Percentiles rank a stretch among this genome's conserved stretches.
phyloP scores from a whole-genome alignment of 2,329 filamentous ascomycete species.

The Aquanectria penicillioides region DNA sequence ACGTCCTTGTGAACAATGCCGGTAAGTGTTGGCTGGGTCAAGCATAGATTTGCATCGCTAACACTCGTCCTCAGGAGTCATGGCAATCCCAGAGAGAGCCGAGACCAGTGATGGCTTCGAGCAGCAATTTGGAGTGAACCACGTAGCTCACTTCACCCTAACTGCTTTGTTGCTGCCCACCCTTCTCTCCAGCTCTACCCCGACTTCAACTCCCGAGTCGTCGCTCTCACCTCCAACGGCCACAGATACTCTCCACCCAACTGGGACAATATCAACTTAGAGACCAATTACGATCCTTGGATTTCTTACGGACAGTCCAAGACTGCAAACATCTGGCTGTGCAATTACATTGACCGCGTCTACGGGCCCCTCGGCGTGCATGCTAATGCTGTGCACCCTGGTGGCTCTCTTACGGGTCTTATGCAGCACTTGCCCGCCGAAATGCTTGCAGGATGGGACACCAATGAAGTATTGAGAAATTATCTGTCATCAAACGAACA shows the following conservation, averaged over 20 bases:
- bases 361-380: conserved; percentile 54
- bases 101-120: conserved; percentile 58
- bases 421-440: neutral
- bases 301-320: conserved; percentile 57
- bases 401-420: conserved; percentile 45
- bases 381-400: conserved; percentile 55
- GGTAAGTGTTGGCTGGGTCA: conserved; percentile 33
- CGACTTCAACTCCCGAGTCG: conserved; percentile 55
- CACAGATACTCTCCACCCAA: conserved; percentile 50
- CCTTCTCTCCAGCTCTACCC: conserved; percentile 51
- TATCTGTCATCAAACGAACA: too few relatives aligned
- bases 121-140: conserved; percentile 60
- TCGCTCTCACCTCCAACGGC: conserved; percentile 54
- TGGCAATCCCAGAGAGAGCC: conserved; percentile 46
- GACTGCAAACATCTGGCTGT: conserved; percentile 58
- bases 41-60: neutral
- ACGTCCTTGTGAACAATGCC: conserved; percentile 54
- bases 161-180: conserved; percentile 58
- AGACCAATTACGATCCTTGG: conserved; percentile 45
- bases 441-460: conserved; percentile 1
- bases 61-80: conserved; percentile 42
- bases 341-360: conserved; percentile 57
- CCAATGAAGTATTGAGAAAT: too few relatives aligned
- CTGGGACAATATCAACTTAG: conserved; percentile 53
- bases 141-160: conserved; percentile 56